Conservation (phyloP, 1,139 yeast species). For the Pneumocystis wakefieldiae region DNA sequence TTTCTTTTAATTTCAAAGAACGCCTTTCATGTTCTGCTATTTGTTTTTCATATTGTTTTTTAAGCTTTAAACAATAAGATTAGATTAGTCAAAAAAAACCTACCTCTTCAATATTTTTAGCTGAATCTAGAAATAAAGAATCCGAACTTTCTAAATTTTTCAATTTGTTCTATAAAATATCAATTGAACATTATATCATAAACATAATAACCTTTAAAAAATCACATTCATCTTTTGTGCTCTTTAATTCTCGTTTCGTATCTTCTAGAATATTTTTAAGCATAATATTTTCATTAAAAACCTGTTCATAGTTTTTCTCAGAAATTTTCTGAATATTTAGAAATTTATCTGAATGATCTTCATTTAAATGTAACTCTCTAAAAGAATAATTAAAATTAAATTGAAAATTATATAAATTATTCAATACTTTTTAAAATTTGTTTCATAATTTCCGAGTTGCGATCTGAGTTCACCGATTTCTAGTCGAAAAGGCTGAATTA, state of each 20-base stretch:
- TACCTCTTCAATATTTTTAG: background rate
- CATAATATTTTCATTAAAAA: background rate
- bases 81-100: background rate
- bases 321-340: background rate
- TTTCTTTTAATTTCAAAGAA: background rate
- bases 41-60: slow-evolving; percentile 1
- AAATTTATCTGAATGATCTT: background rate
- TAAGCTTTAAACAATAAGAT: background rate
- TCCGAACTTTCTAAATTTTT: background rate
- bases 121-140: background rate
- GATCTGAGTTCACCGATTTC: background rate
- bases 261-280: background rate
- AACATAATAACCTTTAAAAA: background rate
- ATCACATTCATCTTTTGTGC: background rate
- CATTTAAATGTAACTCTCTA: background rate
- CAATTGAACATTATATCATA: background rate
- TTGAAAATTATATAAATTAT: background rate
- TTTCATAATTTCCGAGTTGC: background rate
- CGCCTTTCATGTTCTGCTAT: background rate
- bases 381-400: background rate
- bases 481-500: background rate
- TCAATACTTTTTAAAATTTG: background rate
- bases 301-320: background rate
- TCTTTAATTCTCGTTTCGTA: background rate
- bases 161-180: background rate